Evolutionary conservation across 306 rosid genomes (phyloP), one percentile per base, ranked within the genome.

Genomic region (Arachis hypogaea): DNA sequence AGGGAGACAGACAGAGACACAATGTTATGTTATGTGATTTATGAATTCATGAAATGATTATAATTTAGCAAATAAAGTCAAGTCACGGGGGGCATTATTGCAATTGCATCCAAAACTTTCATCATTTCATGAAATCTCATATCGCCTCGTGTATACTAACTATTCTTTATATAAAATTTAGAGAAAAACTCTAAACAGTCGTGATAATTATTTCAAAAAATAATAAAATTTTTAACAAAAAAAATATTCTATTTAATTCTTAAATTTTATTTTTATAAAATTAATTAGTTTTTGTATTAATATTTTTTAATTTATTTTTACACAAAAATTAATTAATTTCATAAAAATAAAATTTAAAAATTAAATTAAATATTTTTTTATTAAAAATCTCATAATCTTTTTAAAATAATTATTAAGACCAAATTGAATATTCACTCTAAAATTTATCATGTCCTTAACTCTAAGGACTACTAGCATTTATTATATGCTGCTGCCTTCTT

Each of bases 1-100:
- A 63, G 41, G 28, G 9, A 62, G 71, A 73, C 16, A 11, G 33
- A 51, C 14, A 54, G 1, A 46, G 54, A 73, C 66, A 43, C 71
- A 6, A 46, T 41, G 68, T 45, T 9, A 33, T 33, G 38, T 33
- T 33, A 33, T 30, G 36, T 33, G 38, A 33, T 33, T 33, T 33
- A 2, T 3, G 6, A 30, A 50, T 28, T 45, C 52, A 47, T 47
- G 5, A 9, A 0, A 46, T 49, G 14, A 49, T 49, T 4, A 36
- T 40, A 3, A 5, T 30, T 9, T 8, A 28, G 28, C 59, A 2
- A 33, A 33, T 33, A 33, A 67, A 66, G 79, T 75, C 79, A 66
- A 75, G 79, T 57, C 65, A 22, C 56, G 6, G 5, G 52, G 28
- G 58, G 58, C 58, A 52, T 14, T n/a, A 14, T 5, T 52, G 7